Base-by-base conservation (phyloP, 2,329 filamentous ascomycete genomes). In the Calonectria pteridis region DNA sequence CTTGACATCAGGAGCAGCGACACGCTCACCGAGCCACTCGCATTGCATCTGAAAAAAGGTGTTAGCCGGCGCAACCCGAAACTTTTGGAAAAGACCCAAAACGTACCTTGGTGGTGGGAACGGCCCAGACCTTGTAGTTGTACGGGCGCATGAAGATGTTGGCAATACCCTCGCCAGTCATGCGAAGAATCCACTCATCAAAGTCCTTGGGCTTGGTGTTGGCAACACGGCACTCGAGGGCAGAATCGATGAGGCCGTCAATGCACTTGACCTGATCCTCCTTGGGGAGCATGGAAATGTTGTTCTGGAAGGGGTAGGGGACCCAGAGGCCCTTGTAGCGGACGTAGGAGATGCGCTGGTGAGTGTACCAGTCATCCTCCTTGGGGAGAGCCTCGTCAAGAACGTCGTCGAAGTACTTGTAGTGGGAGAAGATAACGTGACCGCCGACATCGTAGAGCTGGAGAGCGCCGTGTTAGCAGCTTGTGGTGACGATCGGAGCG, bases 321-420 rank as follows among this genome's bases (percentile, higher is more conserved):
- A 99, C 97, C 97, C 97, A 99, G 83, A 95, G 91, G 79, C 91
- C 90, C 92, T 98, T 96, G 93, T 95, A 98, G 84, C 97, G 96
- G 81, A 99, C 96, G 86, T 99, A 99, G 77, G 97, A 99, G 87
- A 99, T 97, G 84, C 97, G 96, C 90, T 99, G 94, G 89, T 99
- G 97, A 78, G 93, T 95, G 88, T 94, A 98, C 97, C 97, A 99
- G 89, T 99, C 97, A 73, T 95, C 93, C 73, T 95, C 92, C 83
- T 95, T 95, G 82, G 97, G 97, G 51, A 99, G 93, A 67, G 97
- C 97, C 90, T 99, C 97, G 85, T 98, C 92, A 84, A 99, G 93
- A 89, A 95, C 97, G 90, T 99, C 97, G 88, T 99, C 97, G 86
- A 99, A 99, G 92, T 99, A 99, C 89, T 98, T 98, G 94, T 99